These are phyloP conservation scores for Curvularia sp. DNA, from an alignment of 2,329 filamentous ascomycete species.

Conservation along the genomic window DNA sequence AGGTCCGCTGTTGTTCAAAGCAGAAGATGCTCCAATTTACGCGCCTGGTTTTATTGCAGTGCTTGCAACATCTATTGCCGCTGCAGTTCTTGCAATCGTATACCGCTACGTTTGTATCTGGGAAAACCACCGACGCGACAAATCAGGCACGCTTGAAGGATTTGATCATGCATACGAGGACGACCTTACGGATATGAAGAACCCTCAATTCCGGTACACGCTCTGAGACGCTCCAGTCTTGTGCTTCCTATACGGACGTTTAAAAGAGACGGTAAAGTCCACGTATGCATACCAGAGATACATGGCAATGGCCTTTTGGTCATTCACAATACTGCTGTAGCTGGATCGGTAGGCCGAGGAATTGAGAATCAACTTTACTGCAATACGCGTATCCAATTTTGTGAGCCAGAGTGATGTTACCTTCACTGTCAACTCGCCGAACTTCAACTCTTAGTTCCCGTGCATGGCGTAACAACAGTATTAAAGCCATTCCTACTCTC, in stretches of 20 bases:
- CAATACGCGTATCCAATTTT: background rate
- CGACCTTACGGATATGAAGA: conserved; percentile 56
- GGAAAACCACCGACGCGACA: conserved; percentile 55
- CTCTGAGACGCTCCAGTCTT: background rate
- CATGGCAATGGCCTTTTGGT: too few species aligned
- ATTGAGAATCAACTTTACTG: background rate
- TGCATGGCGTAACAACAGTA: background rate
- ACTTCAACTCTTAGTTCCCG: background rate
- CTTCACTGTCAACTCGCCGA: background rate
- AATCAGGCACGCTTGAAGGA: conserved; percentile 54
- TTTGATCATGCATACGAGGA: conserved; percentile 63
- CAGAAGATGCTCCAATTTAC: background rate
- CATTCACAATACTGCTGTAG: background rate
- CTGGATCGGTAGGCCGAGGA: background rate
- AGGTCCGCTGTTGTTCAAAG: background rate
- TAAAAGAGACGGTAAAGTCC: background rate
- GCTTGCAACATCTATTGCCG: conserved; percentile 45
- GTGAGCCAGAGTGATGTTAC: background rate
- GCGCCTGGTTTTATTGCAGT: conserved; percentile 49
- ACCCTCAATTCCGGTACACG: conserved; percentile 32
- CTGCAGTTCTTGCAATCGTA: conserved; percentile 49
- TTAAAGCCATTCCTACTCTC: background rate
- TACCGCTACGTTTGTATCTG: conserved; percentile 56
- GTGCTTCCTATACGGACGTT: background rate
- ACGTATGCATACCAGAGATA: background rate